A percentile compares a stretch with the other conserved stretches of the same genome.
Evolutionary conservation across 148 eudicot species (phyloP).

Genomic region (Chenopodium formosanum): DNA sequence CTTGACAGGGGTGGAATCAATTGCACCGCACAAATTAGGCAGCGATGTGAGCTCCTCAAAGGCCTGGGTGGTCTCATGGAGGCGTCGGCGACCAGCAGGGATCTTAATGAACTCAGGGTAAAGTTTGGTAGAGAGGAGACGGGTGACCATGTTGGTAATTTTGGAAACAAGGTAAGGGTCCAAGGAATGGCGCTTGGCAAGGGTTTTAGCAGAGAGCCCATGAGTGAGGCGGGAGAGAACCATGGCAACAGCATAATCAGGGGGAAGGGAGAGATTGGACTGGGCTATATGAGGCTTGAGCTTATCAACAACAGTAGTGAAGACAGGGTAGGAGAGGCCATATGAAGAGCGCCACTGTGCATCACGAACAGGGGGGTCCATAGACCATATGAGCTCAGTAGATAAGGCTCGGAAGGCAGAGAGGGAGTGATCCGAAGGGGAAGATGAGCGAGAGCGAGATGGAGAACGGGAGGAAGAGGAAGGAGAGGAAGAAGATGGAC

Average conservation of each 20-base stretch:
- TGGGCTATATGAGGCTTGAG: conserved; percentile 72
- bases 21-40: conserved; percentile 79
- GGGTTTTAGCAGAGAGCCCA: conserved; percentile 56
- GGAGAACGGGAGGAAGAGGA: conserved; percentile 30
- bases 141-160: conserved; percentile 93
- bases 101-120: conserved; percentile 87
- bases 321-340: conserved; percentile 84
- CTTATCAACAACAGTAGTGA: conserved; percentile 75
- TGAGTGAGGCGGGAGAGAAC: conserved; percentile 74
- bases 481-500: conserved; percentile 21
- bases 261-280: conserved; percentile 76
- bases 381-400: conserved; percentile 81
- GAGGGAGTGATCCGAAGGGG: conserved; percentile 59
- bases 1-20: conserved; percentile 53
- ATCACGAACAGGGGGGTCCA: conserved; percentile 80
- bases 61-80: conserved; percentile 62
- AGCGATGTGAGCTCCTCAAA: conserved; percentile 66
- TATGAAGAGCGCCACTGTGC: conserved; percentile 72
- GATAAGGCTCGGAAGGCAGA: conserved; percentile 86
- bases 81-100: conserved; percentile 66
- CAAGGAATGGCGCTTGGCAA: conserved; percentile 64
- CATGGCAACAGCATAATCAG: conserved; percentile 95
- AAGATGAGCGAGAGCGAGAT: conserved; percentile 27
- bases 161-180: conserved; percentile 87
- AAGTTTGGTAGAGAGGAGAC: conserved; percentile 77